phyloP scores from a whole-genome alignment of 495 filamentous ascomycete genomes.

The Penicillium lividum region DNA sequence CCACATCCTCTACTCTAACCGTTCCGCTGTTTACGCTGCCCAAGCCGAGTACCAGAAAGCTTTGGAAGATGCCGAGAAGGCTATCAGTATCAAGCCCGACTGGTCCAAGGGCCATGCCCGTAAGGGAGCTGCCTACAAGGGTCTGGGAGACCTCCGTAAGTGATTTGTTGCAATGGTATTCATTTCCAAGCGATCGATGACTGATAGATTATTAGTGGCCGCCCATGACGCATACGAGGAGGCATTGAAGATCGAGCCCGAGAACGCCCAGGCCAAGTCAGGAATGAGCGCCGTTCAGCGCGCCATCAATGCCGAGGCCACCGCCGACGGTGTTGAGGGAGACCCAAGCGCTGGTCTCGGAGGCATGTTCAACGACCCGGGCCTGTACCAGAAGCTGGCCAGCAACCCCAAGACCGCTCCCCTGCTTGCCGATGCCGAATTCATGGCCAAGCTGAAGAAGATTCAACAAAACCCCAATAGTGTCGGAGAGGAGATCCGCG shows the following conservation, averaged over 20 bases:
- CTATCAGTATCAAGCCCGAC: slow-evolving; percentile 90
- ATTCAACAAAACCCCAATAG: slow-evolving; percentile 78
- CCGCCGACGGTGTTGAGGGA: slow-evolving; percentile 62
- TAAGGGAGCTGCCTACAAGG: slow-evolving; percentile 89
- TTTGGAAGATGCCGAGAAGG: slow-evolving; percentile 87
- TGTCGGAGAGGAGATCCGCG: slow-evolving; percentile 76
- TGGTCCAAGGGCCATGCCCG: slow-evolving; percentile 96
- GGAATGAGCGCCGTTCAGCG: slow-evolving; percentile 79
- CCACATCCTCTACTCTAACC: slow-evolving; percentile 97
- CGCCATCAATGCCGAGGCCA: slow-evolving; percentile 80
- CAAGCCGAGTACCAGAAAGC: slow-evolving; percentile 83
- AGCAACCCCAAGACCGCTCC: slow-evolving; percentile 87
- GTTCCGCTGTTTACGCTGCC: slow-evolving; percentile 93
- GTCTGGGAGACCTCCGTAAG: slow-evolving; percentile 76
- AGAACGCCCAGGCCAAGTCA: slow-evolving; percentile 89
- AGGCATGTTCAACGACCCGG: slow-evolving; percentile 90
- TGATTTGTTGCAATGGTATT: neutral
- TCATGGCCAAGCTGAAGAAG: slow-evolving; percentile 86
- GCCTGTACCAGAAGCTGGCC: slow-evolving; percentile 85
- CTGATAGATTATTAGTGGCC: slow-evolving; percentile 49
- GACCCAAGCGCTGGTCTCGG: slow-evolving; percentile 78
- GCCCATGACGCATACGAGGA: slow-evolving; percentile 89
- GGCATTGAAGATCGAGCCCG: slow-evolving; percentile 85
- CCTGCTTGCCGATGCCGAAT: slow-evolving; percentile 79
- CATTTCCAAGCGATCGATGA: neutral